A percentile compares a stretch with the other conserved stretches of the same genome.
These are phyloP conservation scores for Trichocomaceae sp. DNA, from an alignment of 2,329 filamentous ascomycete species.

Conservation along the genomic window DNA sequence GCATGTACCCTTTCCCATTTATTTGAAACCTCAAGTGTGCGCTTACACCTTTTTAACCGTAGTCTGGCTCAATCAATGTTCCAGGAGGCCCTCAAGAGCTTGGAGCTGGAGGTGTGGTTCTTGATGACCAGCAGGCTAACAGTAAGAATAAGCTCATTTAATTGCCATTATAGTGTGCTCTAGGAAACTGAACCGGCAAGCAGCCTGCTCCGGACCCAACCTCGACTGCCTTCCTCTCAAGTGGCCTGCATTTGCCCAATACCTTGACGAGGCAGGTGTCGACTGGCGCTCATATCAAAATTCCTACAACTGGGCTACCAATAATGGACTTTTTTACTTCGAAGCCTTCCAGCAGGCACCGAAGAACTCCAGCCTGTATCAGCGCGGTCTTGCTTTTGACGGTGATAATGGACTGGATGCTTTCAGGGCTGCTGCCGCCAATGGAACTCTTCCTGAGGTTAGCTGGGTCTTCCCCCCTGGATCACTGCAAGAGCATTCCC, in stretches of 20 bases:
- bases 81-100: conserved; percentile 6
- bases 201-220: conserved; percentile 39
- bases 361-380: conserved; percentile 36
- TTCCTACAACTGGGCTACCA: conserved; percentile 45
- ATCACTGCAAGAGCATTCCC: conserved; percentile 49
- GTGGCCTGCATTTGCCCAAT: conserved; percentile 48
- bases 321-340: conserved; percentile 50
- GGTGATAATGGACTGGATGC: conserved; percentile 37
- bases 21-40: background rate
- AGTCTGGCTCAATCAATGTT: conserved; percentile 10
- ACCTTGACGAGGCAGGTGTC: conserved; percentile 44
- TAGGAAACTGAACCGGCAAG: background rate
- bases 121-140: conserved; percentile 7
- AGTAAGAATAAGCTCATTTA: background rate
- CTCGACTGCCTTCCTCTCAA: conserved; percentile 50
- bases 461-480: conserved; percentile 46
- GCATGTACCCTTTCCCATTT: background rate
- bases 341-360: conserved; percentile 45
- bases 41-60: background rate
- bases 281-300: conserved; percentile 48
- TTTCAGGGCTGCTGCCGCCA: conserved; percentile 47
- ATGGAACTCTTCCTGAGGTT: conserved; percentile 47
- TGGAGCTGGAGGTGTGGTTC: conserved; percentile 9
- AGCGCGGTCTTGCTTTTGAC: conserved; percentile 40
- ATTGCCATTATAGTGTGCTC: background rate